These are phyloP conservation scores for Verticillium isaacii DNA, from an alignment of 2,329 filamentous ascomycete species.

Conservation along the genomic window DNA sequence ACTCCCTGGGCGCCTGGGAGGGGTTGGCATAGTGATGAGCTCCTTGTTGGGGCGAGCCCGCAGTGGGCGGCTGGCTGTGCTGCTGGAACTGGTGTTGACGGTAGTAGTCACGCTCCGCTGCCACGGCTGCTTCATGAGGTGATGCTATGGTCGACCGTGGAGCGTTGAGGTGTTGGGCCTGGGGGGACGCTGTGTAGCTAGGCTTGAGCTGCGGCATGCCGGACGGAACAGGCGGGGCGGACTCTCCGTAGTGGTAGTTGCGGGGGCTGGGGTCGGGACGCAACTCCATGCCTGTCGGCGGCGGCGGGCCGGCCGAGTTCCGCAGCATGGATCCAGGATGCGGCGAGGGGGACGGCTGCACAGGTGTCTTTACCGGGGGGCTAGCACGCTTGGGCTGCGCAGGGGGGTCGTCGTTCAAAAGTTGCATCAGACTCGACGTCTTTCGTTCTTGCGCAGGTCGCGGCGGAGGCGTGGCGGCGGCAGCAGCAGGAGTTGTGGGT, in stretches of 20 bases:
- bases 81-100: constrained; percentile 29
- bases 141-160: constrained; percentile 38
- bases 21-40: constrained; percentile 41
- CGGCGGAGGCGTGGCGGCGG: constrained; percentile 24
- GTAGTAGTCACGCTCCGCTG: constrained; percentile 45
- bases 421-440: constrained; percentile 58
- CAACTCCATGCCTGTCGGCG: constrained; percentile 29
- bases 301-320: constrained; percentile 30
- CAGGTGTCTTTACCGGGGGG: constrained; percentile 36
- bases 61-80: constrained; percentile 21
- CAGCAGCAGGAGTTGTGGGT: constrained; percentile 30
- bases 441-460: constrained; percentile 47
- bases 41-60: constrained; percentile 35
- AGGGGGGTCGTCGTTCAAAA: constrained; percentile 56
- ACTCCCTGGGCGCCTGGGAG: constrained; percentile 26
- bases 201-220: constrained; percentile 54
- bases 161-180: constrained; percentile 39
- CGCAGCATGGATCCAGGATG: constrained; percentile 36
- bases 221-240: constrained; percentile 30
- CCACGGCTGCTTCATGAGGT: constrained; percentile 32
- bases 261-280: constrained; percentile 45
- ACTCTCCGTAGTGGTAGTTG: constrained; percentile 42
- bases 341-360: constrained; percentile 43
- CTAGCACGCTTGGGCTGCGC: constrained; percentile 43
- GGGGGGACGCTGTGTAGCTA: constrained; percentile 44